These are phyloP conservation scores for Gaillardinia entomophila DNA, from an alignment of 805 yeast genomes.

Conservation along the genomic window DNA sequence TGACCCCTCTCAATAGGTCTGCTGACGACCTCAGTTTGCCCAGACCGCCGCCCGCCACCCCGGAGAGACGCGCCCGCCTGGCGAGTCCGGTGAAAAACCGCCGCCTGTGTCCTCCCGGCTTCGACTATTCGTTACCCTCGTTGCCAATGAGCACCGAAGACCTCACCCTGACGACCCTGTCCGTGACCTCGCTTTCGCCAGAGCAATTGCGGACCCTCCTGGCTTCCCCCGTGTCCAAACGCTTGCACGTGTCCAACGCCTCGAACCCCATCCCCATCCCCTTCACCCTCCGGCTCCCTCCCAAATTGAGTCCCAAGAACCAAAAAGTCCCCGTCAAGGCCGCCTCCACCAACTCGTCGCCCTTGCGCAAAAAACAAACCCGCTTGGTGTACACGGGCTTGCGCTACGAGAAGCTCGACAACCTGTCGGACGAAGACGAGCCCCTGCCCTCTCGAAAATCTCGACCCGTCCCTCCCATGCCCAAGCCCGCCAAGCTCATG, in stretches of 20 bases:
- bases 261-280: constrained; percentile 34
- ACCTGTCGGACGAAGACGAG: constrained; percentile 18
- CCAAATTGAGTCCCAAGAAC: constrained; percentile 29
- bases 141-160: constrained; percentile 18
- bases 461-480: constrained; percentile 3
- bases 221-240: constrained; percentile 29
- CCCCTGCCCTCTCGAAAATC: neutral
- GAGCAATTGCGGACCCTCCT: constrained; percentile 24
- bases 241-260: constrained; percentile 25
- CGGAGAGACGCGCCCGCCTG: constrained; percentile 25
- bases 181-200: constrained; percentile 11
- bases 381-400: constrained; percentile 29
- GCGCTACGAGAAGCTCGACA: constrained; percentile 30
- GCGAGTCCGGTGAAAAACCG: constrained; percentile 30
- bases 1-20: neutral
- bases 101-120: constrained; percentile 14
- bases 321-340: constrained; percentile 3
- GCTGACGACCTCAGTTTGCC: neutral
- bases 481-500: neutral
- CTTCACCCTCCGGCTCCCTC: constrained; percentile 35
- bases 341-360: constrained; percentile 5
- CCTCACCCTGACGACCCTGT: constrained; percentile 15
- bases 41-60: neutral
- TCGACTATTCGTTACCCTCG: constrained; percentile 15
- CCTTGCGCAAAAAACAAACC: constrained; percentile 7